A percentile compares a stretch with the other conserved stretches of the same genome.
Evolutionary conservation across 73 alveolate genomes (phyloP).

Genomic region (Paraurostyla sp.): DNA sequence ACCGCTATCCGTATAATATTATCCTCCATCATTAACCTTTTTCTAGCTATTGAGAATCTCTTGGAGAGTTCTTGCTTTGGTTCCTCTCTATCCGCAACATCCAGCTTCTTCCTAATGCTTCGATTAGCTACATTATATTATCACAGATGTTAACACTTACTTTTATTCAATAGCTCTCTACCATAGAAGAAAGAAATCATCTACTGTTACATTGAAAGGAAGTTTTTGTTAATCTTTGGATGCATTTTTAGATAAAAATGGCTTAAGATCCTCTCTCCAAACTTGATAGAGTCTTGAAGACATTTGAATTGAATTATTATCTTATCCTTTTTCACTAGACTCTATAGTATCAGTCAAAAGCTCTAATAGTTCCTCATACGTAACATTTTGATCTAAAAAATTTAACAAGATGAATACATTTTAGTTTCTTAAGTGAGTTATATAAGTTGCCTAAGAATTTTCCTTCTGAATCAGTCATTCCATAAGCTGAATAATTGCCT

Average conservation of each 20-base stretch:
- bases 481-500: conserved; percentile 50
- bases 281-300: neutral
- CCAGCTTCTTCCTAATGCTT: neutral
- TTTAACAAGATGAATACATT: neutral
- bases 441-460: conserved; percentile 5
- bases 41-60: neutral
- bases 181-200: conserved; percentile 16
- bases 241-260: neutral
- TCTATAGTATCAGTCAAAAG: neutral
- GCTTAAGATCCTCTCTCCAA: conserved; percentile 38
- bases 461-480: conserved; percentile 43
- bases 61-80: too few relatives aligned
- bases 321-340: neutral
- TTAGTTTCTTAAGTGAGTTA: neutral
- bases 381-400: neutral
- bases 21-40: too few relatives aligned
- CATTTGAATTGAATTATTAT: neutral
- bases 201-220: neutral
- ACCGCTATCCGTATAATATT: too few relatives aligned
- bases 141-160: neutral
- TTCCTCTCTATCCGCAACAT: neutral
- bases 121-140: neutral
- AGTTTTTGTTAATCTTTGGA: neutral
- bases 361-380: neutral
- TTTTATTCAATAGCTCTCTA: neutral